Evolutionary conservation across 208 protist species (phyloP), one percentile per base, ranked within the genome.

Genomic region (Hexamita inflata): DNA sequence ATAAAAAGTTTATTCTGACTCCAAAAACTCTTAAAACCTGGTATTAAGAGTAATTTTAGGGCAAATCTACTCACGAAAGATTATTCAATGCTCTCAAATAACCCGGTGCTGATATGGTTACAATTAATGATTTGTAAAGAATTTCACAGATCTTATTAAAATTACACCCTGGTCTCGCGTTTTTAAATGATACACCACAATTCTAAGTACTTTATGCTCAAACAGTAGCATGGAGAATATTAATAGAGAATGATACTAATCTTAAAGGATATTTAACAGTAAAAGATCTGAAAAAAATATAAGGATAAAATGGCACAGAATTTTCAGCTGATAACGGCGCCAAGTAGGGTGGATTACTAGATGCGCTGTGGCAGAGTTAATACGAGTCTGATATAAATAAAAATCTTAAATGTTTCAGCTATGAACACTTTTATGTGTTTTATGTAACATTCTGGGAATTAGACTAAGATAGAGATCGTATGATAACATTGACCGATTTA

Each of bases 351-450:
- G 32, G 15, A 32, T 7, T 81, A 2, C 62, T 58, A 1, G 78
- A 67, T n/a, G 38, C 29, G 2, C 58, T 67, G 32, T 76, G 59
- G 38, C 45, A n/a, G 1, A 58, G 42, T 7, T 45, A 79, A 38
- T 68, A 75, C n/a, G 75, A 79, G 38, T 0, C 60, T 0, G 78
- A 83, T 61, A 77, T 83, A 74, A 81, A 81, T 61, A 38, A 35
- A 24, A 61, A 65, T 13, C 61, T 42, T 29, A 70, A 41, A 40
- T 81, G 38, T 40, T 83, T 83, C 77, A 41, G 29, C 19, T 83
- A 83, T 59, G 75, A 83, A 57, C 78, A 83, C 74, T 83, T 83
- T 40, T 83, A 83, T 41, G 80, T 83, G 1, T 38, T 81, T 34
- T 83, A 80, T 59, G 82, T 78, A 73, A 1, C 67, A 29, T 83